Evolutionary conservation across 371 early-diverging fungal species (phyloP).

Genomic region (Rhizopus delemar): DNA sequence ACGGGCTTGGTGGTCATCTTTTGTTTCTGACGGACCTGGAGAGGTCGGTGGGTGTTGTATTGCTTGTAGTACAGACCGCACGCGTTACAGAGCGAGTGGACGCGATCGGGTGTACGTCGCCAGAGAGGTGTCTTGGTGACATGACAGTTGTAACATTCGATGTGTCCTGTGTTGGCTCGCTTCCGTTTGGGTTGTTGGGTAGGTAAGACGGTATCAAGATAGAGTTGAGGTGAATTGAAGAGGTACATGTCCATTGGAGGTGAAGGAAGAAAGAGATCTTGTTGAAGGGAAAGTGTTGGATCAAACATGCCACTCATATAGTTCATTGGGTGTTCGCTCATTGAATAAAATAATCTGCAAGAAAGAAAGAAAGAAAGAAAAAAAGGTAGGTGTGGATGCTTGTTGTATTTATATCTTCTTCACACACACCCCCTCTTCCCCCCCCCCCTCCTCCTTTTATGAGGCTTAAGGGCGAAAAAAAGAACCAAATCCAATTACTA

Average conservation of each 20-base stretch:
- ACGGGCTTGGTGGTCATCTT: not conserved
- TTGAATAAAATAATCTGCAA: not conserved
- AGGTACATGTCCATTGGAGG: conserved; percentile 2
- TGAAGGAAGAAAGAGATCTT: conserved; percentile 3
- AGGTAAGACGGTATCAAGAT: conserved; percentile 1
- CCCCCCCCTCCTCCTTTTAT: not conserved
- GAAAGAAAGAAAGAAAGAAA: not conserved
- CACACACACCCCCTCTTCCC: not conserved
- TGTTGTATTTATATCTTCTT: not conserved
- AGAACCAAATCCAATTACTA: not conserved
- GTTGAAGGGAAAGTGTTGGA: not conserved
- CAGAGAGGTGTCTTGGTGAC: conserved; percentile 81
- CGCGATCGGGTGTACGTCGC: conserved; percentile 76
- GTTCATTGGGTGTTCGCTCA: not conserved
- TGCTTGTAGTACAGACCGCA: conserved; percentile 84
- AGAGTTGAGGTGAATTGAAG: not conserved
- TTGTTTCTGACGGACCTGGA: conserved; percentile 59
- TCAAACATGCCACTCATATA: not conserved
- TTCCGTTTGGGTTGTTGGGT: conserved; percentile 1
- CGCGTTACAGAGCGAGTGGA: conserved; percentile 82
- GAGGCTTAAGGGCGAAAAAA: not conserved
- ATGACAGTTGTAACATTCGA: conserved; percentile 79
- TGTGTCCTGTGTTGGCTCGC: conserved; percentile 32
- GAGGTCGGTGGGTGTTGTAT: conserved; percentile 70
- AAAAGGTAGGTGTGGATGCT: not conserved